A percentile compares a stretch with the other conserved stretches of the same genome.
phyloP scores from a whole-genome alignment of 2,329 filamentous ascomycete genomes.

The Pseudogymnoascus sp. region DNA sequence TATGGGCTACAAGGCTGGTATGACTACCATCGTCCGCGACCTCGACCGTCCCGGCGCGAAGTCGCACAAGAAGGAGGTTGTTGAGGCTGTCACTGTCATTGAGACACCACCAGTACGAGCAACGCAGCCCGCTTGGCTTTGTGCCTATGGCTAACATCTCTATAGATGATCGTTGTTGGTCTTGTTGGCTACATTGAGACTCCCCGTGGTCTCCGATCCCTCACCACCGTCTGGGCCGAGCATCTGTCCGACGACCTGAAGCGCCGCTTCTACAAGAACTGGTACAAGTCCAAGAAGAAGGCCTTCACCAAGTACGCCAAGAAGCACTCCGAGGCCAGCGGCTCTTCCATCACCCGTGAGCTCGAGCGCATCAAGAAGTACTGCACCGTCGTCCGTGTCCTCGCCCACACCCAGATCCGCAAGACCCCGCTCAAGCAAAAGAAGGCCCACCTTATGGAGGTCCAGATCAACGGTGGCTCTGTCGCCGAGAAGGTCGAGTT shows the following conservation, averaged over 20 bases:
- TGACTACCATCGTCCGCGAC: conserved; percentile 99
- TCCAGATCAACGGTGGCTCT: conserved; percentile 98
- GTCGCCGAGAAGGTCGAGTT: conserved; percentile 95
- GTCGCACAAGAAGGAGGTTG: conserved; percentile 98
- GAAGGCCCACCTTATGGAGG: conserved; percentile 99
- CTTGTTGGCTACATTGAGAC: conserved; percentile 99
- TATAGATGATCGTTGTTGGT: conserved; percentile 98
- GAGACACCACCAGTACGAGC: conserved; percentile 91
- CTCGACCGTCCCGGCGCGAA: conserved; percentile 98
- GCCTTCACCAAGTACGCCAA: conserved; percentile 99
- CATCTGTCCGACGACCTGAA: conserved; percentile 98
- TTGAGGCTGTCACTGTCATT: conserved; percentile 81
- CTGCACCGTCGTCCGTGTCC: conserved; percentile 98
- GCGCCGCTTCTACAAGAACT: conserved; percentile 99
- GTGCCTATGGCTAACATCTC: conserved; percentile 64
- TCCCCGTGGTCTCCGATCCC: conserved; percentile 95
- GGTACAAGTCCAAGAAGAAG: conserved; percentile 99
- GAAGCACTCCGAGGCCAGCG: conserved; percentile 94
- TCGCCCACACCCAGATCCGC: conserved; percentile 98
- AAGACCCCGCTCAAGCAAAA: conserved; percentile 99
- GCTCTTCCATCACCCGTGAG: conserved; percentile 87
- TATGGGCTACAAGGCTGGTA: conserved; percentile 99
- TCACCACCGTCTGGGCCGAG: conserved; percentile 99
- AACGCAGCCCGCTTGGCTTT: conserved; percentile 74
- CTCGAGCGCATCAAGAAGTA: conserved; percentile 99